A percentile compares a stretch with the other conserved stretches of the same genome.
Evolutionary conservation across 2,329 filamentous ascomycete genomes (phyloP).

Genomic region (Elsinoe batatas): DNA sequence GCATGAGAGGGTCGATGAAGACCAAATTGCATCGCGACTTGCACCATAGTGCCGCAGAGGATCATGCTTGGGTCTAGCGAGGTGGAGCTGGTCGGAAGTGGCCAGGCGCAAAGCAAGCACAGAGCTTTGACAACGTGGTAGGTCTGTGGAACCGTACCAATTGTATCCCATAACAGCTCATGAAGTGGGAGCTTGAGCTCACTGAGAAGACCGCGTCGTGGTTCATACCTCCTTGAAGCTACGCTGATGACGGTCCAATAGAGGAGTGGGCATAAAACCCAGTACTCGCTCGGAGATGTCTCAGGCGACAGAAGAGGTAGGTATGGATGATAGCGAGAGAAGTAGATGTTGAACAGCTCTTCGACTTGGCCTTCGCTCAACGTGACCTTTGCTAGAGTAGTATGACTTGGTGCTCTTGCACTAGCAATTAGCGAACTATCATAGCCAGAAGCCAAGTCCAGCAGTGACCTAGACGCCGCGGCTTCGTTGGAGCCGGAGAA

Average conservation of each 20-base stretch:
- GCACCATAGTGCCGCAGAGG: constrained; percentile 75
- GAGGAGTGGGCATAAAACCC: constrained; percentile 65
- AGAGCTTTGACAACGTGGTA: constrained; percentile 75
- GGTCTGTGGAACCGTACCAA: constrained; percentile 66
- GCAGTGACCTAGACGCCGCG: constrained; percentile 28
- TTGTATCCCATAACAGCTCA: constrained; percentile 64
- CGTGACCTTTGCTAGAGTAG: constrained; percentile 43
- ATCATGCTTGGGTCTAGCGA: constrained; percentile 74
- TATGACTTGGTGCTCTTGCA: constrained; percentile 48
- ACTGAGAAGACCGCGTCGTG: constrained; percentile 54
- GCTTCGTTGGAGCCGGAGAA: constrained; percentile 30
- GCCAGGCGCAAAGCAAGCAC: constrained; percentile 72
- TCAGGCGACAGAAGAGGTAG: constrained; percentile 70
- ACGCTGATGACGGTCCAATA: constrained; percentile 79
- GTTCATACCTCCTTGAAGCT: constrained; percentile 59
- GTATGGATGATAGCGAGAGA: constrained; percentile 65
- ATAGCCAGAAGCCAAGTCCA: constrained; percentile 30
- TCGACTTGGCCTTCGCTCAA: constrained; percentile 35
- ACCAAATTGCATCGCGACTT: constrained; percentile 73
- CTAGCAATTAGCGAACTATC: constrained; percentile 37
- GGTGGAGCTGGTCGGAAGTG: constrained; percentile 70
- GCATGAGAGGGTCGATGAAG: constrained; percentile 72
- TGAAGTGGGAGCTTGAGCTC: constrained; percentile 57
- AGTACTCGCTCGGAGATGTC: constrained; percentile 45
- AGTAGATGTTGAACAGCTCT: constrained; percentile 64